Evolutionary conservation across 2,329 filamentous ascomycete species (phyloP).

Genomic region (Raffaelea albimanens): DNA sequence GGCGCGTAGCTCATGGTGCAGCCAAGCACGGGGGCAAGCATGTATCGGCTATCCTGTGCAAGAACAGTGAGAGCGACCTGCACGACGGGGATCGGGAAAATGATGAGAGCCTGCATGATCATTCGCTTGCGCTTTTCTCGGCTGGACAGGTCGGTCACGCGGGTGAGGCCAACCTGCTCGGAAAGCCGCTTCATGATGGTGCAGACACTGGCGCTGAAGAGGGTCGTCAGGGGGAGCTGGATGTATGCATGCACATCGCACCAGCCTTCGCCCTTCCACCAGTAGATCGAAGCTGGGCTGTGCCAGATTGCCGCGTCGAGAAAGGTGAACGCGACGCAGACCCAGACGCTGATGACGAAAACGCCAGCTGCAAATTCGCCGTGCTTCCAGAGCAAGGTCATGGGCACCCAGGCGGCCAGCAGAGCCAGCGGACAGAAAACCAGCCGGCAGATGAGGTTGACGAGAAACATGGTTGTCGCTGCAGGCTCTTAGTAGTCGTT

Average conservation of each 20-base stretch:
- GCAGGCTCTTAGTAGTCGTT: too few species aligned
- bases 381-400: conserved; percentile 39
- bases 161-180: conserved; percentile 35
- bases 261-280: conserved; percentile 43
- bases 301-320: conserved; percentile 45
- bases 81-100: conserved; percentile 43
- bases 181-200: conserved; percentile 46
- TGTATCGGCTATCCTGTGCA: conserved; percentile 36
- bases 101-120: conserved; percentile 40
- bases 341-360: conserved; percentile 34
- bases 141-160: conserved; percentile 28
- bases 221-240: conserved; percentile 24
- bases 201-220: conserved; percentile 41
- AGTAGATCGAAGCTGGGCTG: conserved; percentile 36
- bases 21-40: conserved; percentile 38
- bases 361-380: conserved; percentile 44
- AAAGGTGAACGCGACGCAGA: conserved; percentile 38
- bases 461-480: conserved; percentile 15
- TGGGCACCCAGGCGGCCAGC: conserved; percentile 38
- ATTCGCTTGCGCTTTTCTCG: conserved; percentile 32
- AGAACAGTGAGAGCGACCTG: conserved; percentile 40
- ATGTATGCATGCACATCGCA: conserved; percentile 41
- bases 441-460: conserved; percentile 41
- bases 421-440: conserved; percentile 35
- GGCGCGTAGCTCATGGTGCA: conserved; percentile 34